Conservation (phyloP, 768 basidiomycete genomes). For the Mycena latifolia region DNA sequence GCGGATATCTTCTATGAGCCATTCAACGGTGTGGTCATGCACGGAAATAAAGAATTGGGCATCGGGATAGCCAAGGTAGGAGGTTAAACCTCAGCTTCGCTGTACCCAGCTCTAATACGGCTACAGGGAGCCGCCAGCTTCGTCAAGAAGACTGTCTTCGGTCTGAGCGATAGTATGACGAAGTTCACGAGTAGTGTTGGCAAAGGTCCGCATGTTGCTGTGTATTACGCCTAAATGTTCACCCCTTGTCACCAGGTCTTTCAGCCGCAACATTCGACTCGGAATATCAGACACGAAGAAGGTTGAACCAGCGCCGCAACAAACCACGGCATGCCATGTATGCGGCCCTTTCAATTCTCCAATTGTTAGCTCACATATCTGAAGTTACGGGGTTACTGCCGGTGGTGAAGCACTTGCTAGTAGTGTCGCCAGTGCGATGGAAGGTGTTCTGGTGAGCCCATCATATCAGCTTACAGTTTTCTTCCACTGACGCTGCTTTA, state of each 20-base stretch:
- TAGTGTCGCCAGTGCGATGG: conserved; percentile 95
- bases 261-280: conserved; percentile 97
- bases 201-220: conserved; percentile 70
- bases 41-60: conserved; percentile 94
- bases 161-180: conserved; percentile 95
- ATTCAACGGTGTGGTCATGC: conserved; percentile 96
- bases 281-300: conserved; percentile 91
- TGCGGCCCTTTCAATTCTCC: conserved; percentile 38
- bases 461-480: background rate
- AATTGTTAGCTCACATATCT: conserved; percentile 1
- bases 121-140: conserved; percentile 96
- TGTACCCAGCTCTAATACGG: background rate
- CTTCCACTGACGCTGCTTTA: conserved; percentile 44
- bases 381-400: conserved; percentile 93
- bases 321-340: conserved; percentile 96
- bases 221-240: background rate
- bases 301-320: conserved; percentile 92
- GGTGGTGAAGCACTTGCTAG: conserved; percentile 95
- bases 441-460: conserved; percentile 84
- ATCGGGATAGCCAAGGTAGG: conserved; percentile 92
- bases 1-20: conserved; percentile 99
- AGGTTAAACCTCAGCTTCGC: background rate
- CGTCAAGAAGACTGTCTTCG: conserved; percentile 98
- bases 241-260: conserved; percentile 65
- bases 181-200: conserved; percentile 98